Percentiles rank a stretch among this genome's conserved stretches.
These are phyloP conservation scores for Saccharomyces hybrid DNA, from an alignment of 1,139 yeast species.

Conservation along the genomic window DNA sequence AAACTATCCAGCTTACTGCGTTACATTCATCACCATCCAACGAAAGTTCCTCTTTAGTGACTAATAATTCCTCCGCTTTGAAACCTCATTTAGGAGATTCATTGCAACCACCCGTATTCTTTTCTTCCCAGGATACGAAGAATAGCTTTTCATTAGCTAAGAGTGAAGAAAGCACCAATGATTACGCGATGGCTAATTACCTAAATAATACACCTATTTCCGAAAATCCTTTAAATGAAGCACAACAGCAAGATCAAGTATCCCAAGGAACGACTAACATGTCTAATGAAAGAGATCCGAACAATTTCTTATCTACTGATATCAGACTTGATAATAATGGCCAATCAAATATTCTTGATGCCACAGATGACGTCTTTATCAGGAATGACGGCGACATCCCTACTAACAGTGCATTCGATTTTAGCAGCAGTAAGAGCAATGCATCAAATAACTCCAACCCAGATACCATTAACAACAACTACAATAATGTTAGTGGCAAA, in stretches of 20 bases:
- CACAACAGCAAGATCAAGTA: background rate
- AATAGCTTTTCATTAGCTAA: background rate
- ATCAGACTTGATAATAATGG: background rate
- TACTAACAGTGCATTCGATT: background rate
- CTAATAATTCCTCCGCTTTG: background rate
- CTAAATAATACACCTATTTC: background rate
- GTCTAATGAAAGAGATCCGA: background rate
- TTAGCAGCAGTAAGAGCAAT: background rate
- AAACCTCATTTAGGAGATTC: background rate
- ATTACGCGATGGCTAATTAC: background rate
- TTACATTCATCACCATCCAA: constrained; percentile 2
- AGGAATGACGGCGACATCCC: background rate
- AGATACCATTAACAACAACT: background rate
- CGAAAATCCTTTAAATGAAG: background rate
- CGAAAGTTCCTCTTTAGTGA: background rate
- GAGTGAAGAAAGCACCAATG: background rate
- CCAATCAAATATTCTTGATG: background rate
- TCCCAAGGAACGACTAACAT: background rate
- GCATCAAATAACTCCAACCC: background rate
- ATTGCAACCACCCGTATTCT: background rate
- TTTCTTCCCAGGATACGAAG: background rate
- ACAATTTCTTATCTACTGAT: background rate
- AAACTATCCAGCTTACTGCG: constrained; percentile 17
- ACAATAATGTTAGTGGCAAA: background rate
- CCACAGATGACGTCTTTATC: background rate